These are phyloP conservation scores for Tetrapisispora pingtungensis DNA, from an alignment of 805 yeast genomes.

Conservation along the genomic window DNA sequence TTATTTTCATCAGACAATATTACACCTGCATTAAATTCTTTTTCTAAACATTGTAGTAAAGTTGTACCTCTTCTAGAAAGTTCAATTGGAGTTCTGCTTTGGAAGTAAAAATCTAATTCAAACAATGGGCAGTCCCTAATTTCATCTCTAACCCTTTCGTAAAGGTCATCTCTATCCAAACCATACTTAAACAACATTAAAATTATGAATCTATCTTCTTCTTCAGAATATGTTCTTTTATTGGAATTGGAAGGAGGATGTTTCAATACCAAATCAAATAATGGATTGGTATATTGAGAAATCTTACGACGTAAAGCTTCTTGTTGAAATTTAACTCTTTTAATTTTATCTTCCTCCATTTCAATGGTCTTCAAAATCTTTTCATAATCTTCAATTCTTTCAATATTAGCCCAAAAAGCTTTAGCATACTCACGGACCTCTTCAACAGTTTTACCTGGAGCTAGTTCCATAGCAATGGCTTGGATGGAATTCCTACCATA, in stretches of 20 bases:
- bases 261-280: slow-evolving; percentile 64
- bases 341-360: slow-evolving; percentile 76
- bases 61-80: slow-evolving; percentile 75
- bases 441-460: slow-evolving; percentile 65
- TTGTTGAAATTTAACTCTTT: slow-evolving; percentile 55
- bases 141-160: slow-evolving; percentile 67
- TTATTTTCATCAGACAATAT: slow-evolving; percentile 18
- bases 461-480: slow-evolving; percentile 64
- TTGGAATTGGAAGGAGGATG: slow-evolving; percentile 54
- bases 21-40: slow-evolving; percentile 46
- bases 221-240: slow-evolving; percentile 62
- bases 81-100: slow-evolving; percentile 69
- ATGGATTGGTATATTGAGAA: slow-evolving; percentile 59
- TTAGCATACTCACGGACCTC: slow-evolving; percentile 71
- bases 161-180: slow-evolving; percentile 64
- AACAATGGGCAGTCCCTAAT: slow-evolving; percentile 68
- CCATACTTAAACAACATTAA: slow-evolving; percentile 76
- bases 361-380: slow-evolving; percentile 72
- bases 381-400: slow-evolving; percentile 83
- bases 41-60: slow-evolving; percentile 60
- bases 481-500: slow-evolving; percentile 69
- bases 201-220: slow-evolving; percentile 81
- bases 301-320: slow-evolving; percentile 72
- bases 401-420: slow-evolving; percentile 71
- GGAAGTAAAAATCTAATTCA: slow-evolving; percentile 79